Base-by-base conservation (phyloP, 441 rosid species). In the Bruguiera hainesii region DNA sequence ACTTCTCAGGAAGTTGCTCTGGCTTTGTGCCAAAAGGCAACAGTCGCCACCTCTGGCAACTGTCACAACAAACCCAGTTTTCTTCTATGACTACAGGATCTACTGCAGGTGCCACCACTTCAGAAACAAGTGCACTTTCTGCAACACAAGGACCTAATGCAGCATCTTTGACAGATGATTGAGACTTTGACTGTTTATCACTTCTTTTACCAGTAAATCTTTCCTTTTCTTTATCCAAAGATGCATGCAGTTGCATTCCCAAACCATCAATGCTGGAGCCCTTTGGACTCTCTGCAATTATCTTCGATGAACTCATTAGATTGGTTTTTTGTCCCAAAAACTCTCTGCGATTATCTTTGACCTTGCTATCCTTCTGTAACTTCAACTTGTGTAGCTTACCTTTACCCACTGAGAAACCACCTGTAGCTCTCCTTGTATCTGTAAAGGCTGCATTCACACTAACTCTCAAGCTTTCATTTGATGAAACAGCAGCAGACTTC, bases 51-150 rank as follows among this genome's bases (percentile, higher is more conserved):
- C 77, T 85, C 78, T 76, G 81, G 76, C 98, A 92, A 67, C 81
- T 87, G 82, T 93, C 98, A 72, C 97, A 90, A 65, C 77, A 68
- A 64, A 89, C 98, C 98, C 98, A 93, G 63, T 92, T 81, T 63
- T 92, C 97, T 70, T 84, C 25, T 76, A 87, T 83, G 61, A 89
- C 48, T 68, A 80, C 73, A 29, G 91, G 82, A 66, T 76, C 80
- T 10, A 71, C 66, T 46, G 80, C 62, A 57, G 74, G 65, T 70
- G 78, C 80, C 65, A 78, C 76, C 63, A 76, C 78, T 71, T 83
- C 85, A 66, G 62, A 64, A 76, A 65, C 81, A 71, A 53, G 68
- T 74, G 60, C 58, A 53, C 29, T 26, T 23, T 53, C 29, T 21
- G 16, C 28, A 53, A 23, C 28, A 9, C 29, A 23, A 21, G 65